Evolutionary conservation across 2,329 filamentous ascomycete species (phyloP), one percentile per base, ranked within the genome.

Genomic region (Elsinoe ampelina): DNA sequence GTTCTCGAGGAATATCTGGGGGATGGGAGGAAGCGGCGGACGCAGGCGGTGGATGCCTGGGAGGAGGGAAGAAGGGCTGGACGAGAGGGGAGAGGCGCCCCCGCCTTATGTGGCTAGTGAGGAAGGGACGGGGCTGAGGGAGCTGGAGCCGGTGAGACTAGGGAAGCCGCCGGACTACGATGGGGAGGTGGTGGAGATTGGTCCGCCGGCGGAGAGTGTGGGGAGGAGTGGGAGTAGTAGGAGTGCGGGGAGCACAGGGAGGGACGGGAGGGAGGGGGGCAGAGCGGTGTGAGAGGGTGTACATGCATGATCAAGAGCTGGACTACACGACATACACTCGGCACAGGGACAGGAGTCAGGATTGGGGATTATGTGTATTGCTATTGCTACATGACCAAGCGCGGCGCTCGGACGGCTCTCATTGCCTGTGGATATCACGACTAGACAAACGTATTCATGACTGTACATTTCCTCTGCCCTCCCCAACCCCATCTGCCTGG

Each of bases 21-120:
- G 38, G 45, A 45, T 26, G 22, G 52, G 30, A 51, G 64, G 17
- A 34, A 36, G 34, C 19, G 58, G 56, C 35, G 54, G 57, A 42
- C 43, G 48, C 55, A 61, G 61, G 42, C 58, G 58, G 34, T 61
- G 60, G 42, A 32, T 59, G 45, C 59, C 52, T 22, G 68, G 58
- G 7, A 63, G 63, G 11, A 63, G 51, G 54, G 73, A 77, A 45
- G 83, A 86, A 61, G 83, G 83, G 0, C 67, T 85, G 57, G 77
- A 86, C 64, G 82, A 85, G 70, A 68, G 77, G 42, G 83, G 83
- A 26, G 81, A 85, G 66, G 80, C 82, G 8, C 83, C 83, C 51
- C 83, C 83, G 48, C 81, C 83, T 0, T 86, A 86, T 65, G 72
- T 63, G 62, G 71, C 57, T 0, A 71, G 70, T 59, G 62, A 63